phyloP scores from a whole-genome alignment of 2,329 filamentous ascomycete genomes.

The Claviceps fusiformis region DNA sequence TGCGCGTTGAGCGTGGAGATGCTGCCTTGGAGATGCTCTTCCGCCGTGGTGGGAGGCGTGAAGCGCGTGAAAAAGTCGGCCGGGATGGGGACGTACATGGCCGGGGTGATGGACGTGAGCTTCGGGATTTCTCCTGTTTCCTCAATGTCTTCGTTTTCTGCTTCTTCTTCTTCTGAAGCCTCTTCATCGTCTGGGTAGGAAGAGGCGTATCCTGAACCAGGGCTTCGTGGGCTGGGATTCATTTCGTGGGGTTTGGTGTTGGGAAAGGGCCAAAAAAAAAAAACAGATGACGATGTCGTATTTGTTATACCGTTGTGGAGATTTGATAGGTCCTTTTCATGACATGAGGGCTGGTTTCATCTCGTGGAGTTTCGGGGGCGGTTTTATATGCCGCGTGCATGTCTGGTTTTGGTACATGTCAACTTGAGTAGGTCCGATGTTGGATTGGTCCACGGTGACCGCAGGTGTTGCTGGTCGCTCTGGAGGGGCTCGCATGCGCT shows the following conservation, averaged over 20 bases:
- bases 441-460: too few relatives aligned
- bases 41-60: conserved; percentile 5
- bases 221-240: not conserved
- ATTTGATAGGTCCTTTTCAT: not conserved
- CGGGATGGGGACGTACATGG: conserved; percentile 22
- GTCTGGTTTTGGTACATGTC: too few relatives aligned
- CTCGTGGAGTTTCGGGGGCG: too few relatives aligned
- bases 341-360: not conserved
- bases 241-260: not conserved
- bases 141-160: not conserved
- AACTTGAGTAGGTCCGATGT: too few relatives aligned
- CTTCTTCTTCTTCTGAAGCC: not conserved
- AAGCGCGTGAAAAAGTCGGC: conserved; percentile 11
- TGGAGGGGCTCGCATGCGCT: too few relatives aligned
- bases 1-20: conserved; percentile 15
- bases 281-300: not conserved
- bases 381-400: too few relatives aligned
- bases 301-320: not conserved
- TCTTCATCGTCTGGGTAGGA: not conserved
- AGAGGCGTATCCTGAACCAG: not conserved
- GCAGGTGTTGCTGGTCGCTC: too few relatives aligned
- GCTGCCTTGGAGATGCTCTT: conserved; percentile 10
- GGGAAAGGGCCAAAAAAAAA: not conserved
- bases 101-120: conserved; percentile 13
- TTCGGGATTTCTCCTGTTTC: conserved; percentile 3